Evolutionary conservation across 495 filamentous ascomycete species (phyloP).

Genomic region (Penicillium waksmanii): DNA sequence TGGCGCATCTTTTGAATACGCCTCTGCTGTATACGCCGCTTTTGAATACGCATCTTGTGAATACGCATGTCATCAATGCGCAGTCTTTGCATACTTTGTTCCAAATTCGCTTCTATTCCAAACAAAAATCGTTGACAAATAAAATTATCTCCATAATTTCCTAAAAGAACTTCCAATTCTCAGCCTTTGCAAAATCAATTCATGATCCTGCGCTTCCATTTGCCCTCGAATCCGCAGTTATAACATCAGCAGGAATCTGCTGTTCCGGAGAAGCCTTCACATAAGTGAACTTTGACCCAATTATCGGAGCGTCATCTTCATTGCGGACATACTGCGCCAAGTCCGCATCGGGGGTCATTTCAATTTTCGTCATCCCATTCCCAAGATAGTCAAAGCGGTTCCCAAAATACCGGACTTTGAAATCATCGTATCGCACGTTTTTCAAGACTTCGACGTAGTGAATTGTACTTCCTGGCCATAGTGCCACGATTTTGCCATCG

Average conservation of each 20-base stretch:
- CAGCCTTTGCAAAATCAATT: not conserved
- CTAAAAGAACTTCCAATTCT: not conserved
- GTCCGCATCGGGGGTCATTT: slow-evolving; percentile 34
- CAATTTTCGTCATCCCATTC: slow-evolving; percentile 38
- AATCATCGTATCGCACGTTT: slow-evolving; percentile 51
- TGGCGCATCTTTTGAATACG: too few relatives aligned
- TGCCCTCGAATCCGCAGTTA: not conserved
- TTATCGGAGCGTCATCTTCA: slow-evolving; percentile 32
- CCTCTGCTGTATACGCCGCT: too few relatives aligned
- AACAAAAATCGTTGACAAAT: too few relatives aligned
- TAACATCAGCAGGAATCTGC: not conserved
- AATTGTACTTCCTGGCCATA: slow-evolving; percentile 39
- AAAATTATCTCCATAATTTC: too few relatives aligned
- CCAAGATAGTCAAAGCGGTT: slow-evolving; percentile 55
- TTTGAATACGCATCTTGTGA: too few relatives aligned
- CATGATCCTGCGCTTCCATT: not conserved
- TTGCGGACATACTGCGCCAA: slow-evolving; percentile 46
- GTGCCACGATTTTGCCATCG: slow-evolving; percentile 18
- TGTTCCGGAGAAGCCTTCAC: slow-evolving; percentile 1
- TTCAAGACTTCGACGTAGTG: slow-evolving; percentile 56
- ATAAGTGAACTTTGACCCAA: slow-evolving; percentile 11
- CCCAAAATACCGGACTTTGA: slow-evolving; percentile 44
- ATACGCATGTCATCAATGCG: too few relatives aligned
- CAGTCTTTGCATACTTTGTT: too few relatives aligned
- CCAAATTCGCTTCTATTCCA: too few relatives aligned